These are phyloP conservation scores for Gautieria morchelliformis DNA, from an alignment of 768 basidiomycete species.

Conservation along the genomic window DNA sequence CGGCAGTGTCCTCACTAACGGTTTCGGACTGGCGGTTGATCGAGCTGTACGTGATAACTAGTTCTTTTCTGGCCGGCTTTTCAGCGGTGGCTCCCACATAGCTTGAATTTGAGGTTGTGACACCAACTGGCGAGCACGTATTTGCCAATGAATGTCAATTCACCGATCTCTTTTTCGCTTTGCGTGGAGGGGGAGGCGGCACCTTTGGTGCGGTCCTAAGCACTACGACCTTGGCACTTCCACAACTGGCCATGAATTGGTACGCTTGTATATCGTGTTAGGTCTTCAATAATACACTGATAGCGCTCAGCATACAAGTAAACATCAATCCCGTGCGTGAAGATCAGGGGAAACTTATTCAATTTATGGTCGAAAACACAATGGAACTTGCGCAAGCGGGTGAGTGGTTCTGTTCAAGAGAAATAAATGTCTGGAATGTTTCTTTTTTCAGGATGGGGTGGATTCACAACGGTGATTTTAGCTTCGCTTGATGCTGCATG, in stretches of 20 bases:
- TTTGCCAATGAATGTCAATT: conserved; percentile 37
- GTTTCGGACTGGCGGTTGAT: not conserved
- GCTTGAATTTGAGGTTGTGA: not conserved
- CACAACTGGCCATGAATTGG: not conserved
- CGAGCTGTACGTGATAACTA: not conserved
- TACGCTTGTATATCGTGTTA: not conserved
- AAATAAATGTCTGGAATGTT: not conserved
- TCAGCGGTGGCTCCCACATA: not conserved
- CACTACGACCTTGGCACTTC: not conserved
- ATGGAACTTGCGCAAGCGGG: not conserved
- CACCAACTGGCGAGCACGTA: not conserved
- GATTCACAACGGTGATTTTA: not conserved
- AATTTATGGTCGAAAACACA: not conserved
- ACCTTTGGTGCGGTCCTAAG: conserved; percentile 35
- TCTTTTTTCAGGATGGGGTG: not conserved
- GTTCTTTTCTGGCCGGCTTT: not conserved
- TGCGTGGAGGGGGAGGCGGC: conserved; percentile 42
- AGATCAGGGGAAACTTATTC: not conserved
- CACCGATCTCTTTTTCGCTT: conserved; percentile 44
- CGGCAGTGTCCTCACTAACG: not conserved
- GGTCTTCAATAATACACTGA: not conserved
- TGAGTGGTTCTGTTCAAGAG: not conserved
- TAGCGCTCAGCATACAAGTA: not conserved
- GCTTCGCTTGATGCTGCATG: not conserved
- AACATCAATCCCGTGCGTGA: not conserved